Percentiles rank a stretch among this genome's conserved stretches.
phyloP scores from a whole-genome alignment of 2,329 filamentous ascomycete species.

The Pseudogymnoascus destructans region DNA sequence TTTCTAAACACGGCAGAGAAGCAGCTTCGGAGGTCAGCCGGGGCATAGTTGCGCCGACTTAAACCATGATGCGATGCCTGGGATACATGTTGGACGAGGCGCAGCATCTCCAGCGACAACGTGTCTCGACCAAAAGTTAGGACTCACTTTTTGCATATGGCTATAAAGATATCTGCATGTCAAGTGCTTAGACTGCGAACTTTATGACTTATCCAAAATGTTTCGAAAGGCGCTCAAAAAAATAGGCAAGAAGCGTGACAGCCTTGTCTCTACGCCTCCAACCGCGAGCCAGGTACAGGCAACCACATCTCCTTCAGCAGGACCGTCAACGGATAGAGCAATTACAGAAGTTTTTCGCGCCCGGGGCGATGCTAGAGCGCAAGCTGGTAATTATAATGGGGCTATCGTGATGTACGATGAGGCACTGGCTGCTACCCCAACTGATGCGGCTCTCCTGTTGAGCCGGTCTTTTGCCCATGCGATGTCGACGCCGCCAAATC shows the following conservation, averaged over 20 bases:
- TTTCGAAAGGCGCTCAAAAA: not conserved
- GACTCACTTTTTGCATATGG: not conserved
- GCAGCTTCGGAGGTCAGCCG: not conserved
- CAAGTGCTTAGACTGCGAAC: not conserved
- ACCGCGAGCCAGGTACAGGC: not conserved
- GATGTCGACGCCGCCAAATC: not conserved
- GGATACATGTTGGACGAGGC: not conserved
- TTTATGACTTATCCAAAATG: not conserved
- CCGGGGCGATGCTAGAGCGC: not conserved
- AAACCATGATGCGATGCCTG: not conserved
- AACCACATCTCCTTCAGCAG: not conserved
- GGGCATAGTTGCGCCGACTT: not conserved
- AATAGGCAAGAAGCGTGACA: not conserved
- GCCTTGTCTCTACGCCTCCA: not conserved
- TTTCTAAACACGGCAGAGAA: not conserved
- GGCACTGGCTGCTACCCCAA: not conserved
- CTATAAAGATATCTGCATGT: not conserved
- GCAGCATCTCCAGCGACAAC: not conserved
- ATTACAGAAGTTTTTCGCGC: not conserved
- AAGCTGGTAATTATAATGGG: not conserved
- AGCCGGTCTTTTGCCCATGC: not conserved
- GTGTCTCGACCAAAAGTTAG: not conserved
- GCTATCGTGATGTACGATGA: not conserved
- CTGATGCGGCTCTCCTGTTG: not conserved
- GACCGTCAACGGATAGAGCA: not conserved